Conservation (phyloP, 305 asterid genomes). For the Solanum hybrid region DNA sequence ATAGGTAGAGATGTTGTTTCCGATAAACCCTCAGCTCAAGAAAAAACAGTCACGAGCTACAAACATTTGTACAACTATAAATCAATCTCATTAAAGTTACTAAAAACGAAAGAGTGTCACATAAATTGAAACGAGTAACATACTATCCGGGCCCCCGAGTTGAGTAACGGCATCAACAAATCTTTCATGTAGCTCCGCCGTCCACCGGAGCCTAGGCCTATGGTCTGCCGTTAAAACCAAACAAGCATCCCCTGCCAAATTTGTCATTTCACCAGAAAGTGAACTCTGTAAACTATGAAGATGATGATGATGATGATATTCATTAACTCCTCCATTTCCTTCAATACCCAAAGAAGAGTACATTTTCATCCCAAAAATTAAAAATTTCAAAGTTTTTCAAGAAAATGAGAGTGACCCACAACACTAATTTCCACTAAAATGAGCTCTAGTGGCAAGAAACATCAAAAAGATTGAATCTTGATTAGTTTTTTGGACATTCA, state of each 20-base stretch:
- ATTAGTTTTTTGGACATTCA: background rate
- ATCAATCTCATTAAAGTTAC: background rate
- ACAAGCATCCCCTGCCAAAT: constrained; percentile 68
- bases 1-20: fast-evolving
- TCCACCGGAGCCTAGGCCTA: constrained; percentile 89
- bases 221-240: constrained; percentile 71
- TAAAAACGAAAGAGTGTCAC: background rate
- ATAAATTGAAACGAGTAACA: constrained; percentile 11
- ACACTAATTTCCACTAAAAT: background rate
- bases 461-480: background rate
- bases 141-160: constrained; percentile 92
- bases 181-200: constrained; percentile 82
- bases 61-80: background rate
- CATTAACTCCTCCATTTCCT: constrained; percentile 16
- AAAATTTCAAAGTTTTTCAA: background rate
- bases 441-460: background rate
- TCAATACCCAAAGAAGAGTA: constrained; percentile 16
- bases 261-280: constrained; percentile 47
- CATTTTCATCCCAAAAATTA: constrained; percentile 1
- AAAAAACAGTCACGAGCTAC: background rate
- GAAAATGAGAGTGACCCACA: constrained; percentile 1
- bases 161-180: constrained; percentile 80
- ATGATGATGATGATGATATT: constrained; percentile 19
- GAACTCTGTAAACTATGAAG: constrained; percentile 7
- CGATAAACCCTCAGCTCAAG: fast-evolving